These are phyloP conservation scores for Pseudozyma sp. DNA, from an alignment of 1,284 basidiomycete species.

Conservation along the genomic window DNA sequence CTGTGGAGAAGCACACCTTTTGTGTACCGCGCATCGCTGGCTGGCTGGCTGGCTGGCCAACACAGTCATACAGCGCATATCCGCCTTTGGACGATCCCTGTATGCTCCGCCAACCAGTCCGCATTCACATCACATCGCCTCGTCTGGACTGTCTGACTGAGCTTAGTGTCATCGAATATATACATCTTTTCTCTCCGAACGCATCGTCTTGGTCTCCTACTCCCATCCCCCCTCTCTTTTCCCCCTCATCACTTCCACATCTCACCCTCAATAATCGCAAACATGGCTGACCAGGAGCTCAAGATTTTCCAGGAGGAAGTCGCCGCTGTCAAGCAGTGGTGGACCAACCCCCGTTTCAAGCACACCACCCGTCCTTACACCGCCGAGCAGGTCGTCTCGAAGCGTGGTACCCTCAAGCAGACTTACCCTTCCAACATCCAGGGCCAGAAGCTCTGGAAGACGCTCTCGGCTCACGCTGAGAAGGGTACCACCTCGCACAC, in stretches of 20 bases:
- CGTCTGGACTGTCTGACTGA: conserved; percentile 5
- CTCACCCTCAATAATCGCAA: conserved; percentile 11
- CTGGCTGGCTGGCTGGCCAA: no score
- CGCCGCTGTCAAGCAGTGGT: conserved; percentile 87
- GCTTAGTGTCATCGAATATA: conserved; percentile 7
- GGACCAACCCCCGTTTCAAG: conserved; percentile 89
- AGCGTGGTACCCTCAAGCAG: conserved; percentile 88
- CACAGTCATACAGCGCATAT: no score
- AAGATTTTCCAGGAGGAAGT: conserved; percentile 81
- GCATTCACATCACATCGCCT: background rate
- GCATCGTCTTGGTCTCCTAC: conserved; percentile 1
- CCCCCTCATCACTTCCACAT: background rate
- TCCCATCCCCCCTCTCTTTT: background rate
- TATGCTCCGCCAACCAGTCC: conserved; percentile 3
- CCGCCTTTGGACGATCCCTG: conserved; percentile 13
- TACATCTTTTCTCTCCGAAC: background rate
- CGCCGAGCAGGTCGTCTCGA: conserved; percentile 90
- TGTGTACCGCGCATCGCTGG: no score
- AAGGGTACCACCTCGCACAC: conserved; percentile 82
- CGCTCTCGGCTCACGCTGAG: conserved; percentile 74
- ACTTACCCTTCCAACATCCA: conserved; percentile 86
- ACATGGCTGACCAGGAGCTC: conserved; percentile 66
- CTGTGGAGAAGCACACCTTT: no score
- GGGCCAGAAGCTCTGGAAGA: conserved; percentile 86
- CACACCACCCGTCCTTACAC: conserved; percentile 89